Base-by-base conservation (phyloP, 176 grass and related monocot species). In the Raddia guianensis region DNA sequence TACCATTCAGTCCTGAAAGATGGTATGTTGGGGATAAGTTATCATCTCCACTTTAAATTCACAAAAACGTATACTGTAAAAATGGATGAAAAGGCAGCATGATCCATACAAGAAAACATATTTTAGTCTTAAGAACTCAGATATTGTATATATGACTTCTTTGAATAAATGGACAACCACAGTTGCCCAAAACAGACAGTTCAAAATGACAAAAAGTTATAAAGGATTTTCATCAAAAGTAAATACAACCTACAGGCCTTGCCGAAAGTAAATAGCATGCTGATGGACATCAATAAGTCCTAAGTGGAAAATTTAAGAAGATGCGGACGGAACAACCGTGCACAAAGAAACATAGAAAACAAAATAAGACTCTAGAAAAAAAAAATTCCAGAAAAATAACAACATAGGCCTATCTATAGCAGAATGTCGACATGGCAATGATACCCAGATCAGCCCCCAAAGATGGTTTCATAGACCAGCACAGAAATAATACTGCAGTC, bases 401-500 rank as follows among this genome's bases (percentile, higher is more conserved):
- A 85, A 64, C 15, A 69, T 42, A 35, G 18, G 7, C 59, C 51
- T 87, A 46, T 35, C 46, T 76, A 58, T 76, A 76, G 18, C 63
- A 77, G 18, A 82, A 55, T 87, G 54, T 44, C 64, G 72, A 68
- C 48, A 77, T 18, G 47, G 34, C 19, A 49, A 83, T 53, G 12
- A 49, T 56, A 7, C 73, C 66, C 37, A 40, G 70, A 87, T 71
- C 74, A 73, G 66, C 72, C 65, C 73, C 48, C 48, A 70, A 49
- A 79, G 66, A 88, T 73, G 86, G 46, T 87, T 48, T 77, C 37
- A 51, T 69, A 69, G 19, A 70, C 54, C 37, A 60, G 65, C 56
- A 50, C 35, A 80, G 20, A 70, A 70, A 68, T 65, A 56, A 78
- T 63, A 9, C 46, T 84, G 9, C 32, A 67, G 18, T 16, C 46